phyloP scores from a whole-genome alignment of 73 alveolate species.

The Tetrahymena elliotti region DNA sequence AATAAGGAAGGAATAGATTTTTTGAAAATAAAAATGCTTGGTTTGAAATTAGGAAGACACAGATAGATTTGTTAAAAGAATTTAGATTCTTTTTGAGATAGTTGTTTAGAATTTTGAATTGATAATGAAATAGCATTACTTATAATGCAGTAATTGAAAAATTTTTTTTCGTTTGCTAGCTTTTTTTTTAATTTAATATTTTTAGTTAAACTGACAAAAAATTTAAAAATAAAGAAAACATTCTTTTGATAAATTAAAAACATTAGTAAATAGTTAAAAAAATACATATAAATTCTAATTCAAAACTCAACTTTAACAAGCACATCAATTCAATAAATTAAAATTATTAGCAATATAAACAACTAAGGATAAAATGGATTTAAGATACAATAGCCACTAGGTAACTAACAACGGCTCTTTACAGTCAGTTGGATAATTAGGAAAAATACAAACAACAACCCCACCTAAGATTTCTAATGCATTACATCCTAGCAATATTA shows the following conservation, averaged over 20 bases:
- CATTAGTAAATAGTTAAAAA: neutral
- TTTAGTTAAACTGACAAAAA: neutral
- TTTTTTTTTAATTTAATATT: too few relatives aligned
- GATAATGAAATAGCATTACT: neutral
- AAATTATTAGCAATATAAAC: neutral
- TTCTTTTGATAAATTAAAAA: too few relatives aligned
- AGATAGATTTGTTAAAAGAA: neutral
- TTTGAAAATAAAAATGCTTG: neutral
- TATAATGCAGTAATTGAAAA: neutral
- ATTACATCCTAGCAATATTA: neutral
- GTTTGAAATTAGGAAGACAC: neutral
- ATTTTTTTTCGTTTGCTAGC: neutral
- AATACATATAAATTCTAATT: neutral
- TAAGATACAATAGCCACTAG: neutral
- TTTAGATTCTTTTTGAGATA: neutral
- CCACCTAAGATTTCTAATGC: neutral
- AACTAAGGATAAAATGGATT: neutral
- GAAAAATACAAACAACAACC: neutral
- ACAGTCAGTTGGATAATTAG: neutral
- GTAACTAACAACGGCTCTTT: neutral
- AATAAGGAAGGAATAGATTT: neutral
- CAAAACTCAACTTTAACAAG: too few relatives aligned
- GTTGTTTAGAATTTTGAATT: neutral
- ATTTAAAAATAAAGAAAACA: neutral
- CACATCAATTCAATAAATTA: neutral